phyloP scores from a whole-genome alignment of 2,329 filamentous ascomycete genomes.

The Aspergillus sp. region DNA sequence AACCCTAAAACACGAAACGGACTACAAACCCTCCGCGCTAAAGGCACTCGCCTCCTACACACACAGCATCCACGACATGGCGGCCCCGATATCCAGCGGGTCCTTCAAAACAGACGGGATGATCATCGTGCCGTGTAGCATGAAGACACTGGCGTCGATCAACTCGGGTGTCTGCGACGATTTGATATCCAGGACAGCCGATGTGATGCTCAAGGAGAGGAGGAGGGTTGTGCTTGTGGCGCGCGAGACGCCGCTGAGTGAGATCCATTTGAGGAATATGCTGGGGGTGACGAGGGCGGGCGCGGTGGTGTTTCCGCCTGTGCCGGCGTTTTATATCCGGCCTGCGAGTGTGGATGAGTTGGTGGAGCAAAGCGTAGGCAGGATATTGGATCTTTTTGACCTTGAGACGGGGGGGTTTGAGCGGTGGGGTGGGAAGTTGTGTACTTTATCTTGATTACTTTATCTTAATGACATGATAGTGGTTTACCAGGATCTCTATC shows the following conservation, averaged over 20 bases:
- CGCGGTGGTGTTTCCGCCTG: slow-evolving; percentile 47
- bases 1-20: slow-evolving; percentile 51
- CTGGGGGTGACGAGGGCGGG: slow-evolving; percentile 36
- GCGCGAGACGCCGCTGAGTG: slow-evolving; percentile 49
- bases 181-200: slow-evolving; percentile 47
- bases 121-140: slow-evolving; percentile 51
- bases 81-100: slow-evolving; percentile 48
- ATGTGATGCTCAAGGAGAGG: slow-evolving; percentile 50
- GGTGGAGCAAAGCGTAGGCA: slow-evolving; percentile 47
- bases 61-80: slow-evolving; percentile 46
- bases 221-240: slow-evolving; percentile 41
- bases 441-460: neutral
- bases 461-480: too few species aligned
- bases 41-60: slow-evolving; percentile 39
- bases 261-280: slow-evolving; percentile 52
- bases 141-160: slow-evolving; percentile 51
- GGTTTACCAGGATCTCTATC: too few species aligned
- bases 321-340: slow-evolving; percentile 47
- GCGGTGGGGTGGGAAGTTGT: too few species aligned
- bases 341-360: slow-evolving; percentile 43
- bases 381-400: slow-evolving; percentile 49
- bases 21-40: slow-evolving; percentile 38
- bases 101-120: slow-evolving; percentile 48
- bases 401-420: slow-evolving; percentile 43
- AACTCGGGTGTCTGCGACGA: slow-evolving; percentile 46